Conservation (phyloP, 495 filamentous ascomycete genomes). For the Hyaloscypha bicolor region DNA sequence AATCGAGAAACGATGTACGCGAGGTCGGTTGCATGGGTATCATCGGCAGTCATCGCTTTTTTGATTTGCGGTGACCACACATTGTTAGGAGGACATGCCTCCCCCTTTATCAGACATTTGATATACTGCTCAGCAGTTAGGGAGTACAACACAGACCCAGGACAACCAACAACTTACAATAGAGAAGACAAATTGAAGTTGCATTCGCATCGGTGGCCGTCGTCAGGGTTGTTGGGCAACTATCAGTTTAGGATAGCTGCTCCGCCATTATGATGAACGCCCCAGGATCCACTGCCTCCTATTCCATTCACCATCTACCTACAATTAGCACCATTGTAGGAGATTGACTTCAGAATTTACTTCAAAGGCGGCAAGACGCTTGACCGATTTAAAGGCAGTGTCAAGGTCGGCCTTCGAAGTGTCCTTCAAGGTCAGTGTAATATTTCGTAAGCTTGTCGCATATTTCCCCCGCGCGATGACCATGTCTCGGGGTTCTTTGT, state of each 20-base stretch:
- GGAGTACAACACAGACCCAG: neutral
- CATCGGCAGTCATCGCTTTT: neutral
- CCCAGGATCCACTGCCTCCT: constrained; percentile 10
- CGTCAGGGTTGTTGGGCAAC: neutral
- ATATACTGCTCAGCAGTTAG: constrained; percentile 13
- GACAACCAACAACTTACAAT: constrained; percentile 4
- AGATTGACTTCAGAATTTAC: constrained; percentile 8
- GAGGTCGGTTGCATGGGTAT: constrained; percentile 16
- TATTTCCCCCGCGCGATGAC: constrained; percentile 27
- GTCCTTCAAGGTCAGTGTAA: constrained; percentile 13
- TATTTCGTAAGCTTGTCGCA: constrained; percentile 9
- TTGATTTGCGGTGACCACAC: constrained; percentile 3
- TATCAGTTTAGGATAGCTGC: constrained; percentile 22
- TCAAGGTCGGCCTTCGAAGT: constrained; percentile 14
- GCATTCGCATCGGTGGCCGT: constrained; percentile 18
- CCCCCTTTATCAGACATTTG: constrained; percentile 17
- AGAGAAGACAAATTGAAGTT: constrained; percentile 22
- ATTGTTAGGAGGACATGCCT: neutral
- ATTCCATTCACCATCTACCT: constrained; percentile 22
- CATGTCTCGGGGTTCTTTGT: constrained; percentile 17
- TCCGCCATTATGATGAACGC: constrained; percentile 24
- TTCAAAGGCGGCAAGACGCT: constrained; percentile 28
- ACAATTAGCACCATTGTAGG: neutral
- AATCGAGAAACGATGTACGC: constrained; percentile 6
- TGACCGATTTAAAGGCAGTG: constrained; percentile 20